Evolutionary conservation across 805 yeast species (phyloP).

Genomic region (Candida succiphila): DNA sequence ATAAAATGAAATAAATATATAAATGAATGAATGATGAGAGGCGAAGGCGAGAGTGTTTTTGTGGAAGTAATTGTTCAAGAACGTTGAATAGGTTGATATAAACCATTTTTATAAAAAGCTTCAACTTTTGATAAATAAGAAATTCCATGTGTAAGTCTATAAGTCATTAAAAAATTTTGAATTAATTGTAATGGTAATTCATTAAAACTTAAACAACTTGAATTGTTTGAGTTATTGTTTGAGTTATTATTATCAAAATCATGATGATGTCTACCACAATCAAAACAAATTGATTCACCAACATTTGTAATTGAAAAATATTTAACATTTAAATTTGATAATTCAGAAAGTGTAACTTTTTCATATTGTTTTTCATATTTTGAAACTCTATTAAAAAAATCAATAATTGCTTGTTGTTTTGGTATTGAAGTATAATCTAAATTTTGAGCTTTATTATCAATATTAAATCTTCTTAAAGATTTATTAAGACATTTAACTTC

Average conservation of each 20-base stretch:
- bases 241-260: conserved; percentile 9
- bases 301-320: conserved; percentile 23
- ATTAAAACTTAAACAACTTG: conserved; percentile 7
- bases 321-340: conserved; percentile 13
- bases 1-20: neutral
- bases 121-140: conserved; percentile 22
- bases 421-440: conserved; percentile 50
- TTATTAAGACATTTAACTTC: conserved; percentile 51
- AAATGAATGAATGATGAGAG: too few relatives aligned
- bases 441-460: conserved; percentile 53
- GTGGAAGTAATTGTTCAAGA: too few relatives aligned
- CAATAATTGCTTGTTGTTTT: conserved; percentile 34
- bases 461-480: conserved; percentile 45
- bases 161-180: conserved; percentile 22
- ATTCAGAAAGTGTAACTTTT: conserved; percentile 25
- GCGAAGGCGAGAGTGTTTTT: too few relatives aligned
- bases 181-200: conserved; percentile 17
- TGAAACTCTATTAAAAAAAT: conserved; percentile 47
- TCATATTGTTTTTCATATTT: conserved; percentile 36
- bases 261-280: conserved; percentile 19
- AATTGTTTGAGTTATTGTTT: conserved; percentile 12
- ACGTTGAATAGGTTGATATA: conserved; percentile 17
- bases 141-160: conserved; percentile 22
- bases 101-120: conserved; percentile 18
- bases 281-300: conserved; percentile 24